Conservation (phyloP, 2,329 filamentous ascomycete genomes). For the Geosmithia putterillii region DNA sequence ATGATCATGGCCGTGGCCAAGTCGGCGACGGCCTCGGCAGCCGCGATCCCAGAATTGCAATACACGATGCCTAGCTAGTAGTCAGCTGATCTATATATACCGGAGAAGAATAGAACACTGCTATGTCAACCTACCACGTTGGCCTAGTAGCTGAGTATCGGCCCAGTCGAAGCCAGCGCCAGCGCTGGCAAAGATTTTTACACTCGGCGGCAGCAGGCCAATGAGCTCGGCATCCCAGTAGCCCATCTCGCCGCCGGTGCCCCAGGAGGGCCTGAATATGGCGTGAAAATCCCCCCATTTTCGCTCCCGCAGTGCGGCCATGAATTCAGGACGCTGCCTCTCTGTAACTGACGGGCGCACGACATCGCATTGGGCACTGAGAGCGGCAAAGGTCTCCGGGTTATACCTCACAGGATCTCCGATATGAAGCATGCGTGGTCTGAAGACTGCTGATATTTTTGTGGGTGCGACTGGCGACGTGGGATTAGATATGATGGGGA, state of each 20-base stretch:
- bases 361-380: slow-evolving; percentile 32
- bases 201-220: slow-evolving; percentile 36
- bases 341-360: slow-evolving; percentile 37
- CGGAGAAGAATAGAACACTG: background rate
- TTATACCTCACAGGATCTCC: slow-evolving; percentile 51
- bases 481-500: slow-evolving; percentile 18
- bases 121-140: slow-evolving; percentile 42
- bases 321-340: slow-evolving; percentile 35
- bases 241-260: slow-evolving; percentile 54
- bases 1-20: slow-evolving; percentile 60
- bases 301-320: slow-evolving; percentile 32
- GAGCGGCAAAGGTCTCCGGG: slow-evolving; percentile 28
- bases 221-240: slow-evolving; percentile 51
- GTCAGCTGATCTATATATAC: background rate
- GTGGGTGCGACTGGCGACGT: slow-evolving; percentile 4
- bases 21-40: slow-evolving; percentile 62
- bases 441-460: background rate
- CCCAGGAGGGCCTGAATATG: slow-evolving; percentile 49
- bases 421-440: slow-evolving; percentile 48
- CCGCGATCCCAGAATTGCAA: slow-evolving; percentile 60
- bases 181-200: slow-evolving; percentile 51
- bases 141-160: slow-evolving; percentile 46
- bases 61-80: slow-evolving; percentile 23
- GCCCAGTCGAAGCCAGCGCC: slow-evolving; percentile 58
- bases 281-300: slow-evolving; percentile 44